Evolutionary conservation across 257 asterid species (phyloP).

Genomic region (Petunia secreta): DNA sequence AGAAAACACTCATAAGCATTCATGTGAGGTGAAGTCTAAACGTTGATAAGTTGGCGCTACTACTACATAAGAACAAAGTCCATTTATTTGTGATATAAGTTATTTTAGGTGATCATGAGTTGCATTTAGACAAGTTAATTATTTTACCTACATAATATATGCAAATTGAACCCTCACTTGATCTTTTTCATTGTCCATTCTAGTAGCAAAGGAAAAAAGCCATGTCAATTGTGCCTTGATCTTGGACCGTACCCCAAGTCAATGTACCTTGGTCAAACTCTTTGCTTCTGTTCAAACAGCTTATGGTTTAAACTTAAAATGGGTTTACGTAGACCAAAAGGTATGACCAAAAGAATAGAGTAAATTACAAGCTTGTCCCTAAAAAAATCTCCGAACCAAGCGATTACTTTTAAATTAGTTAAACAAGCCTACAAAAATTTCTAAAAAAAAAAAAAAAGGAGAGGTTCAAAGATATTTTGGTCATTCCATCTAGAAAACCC

Average conservation of each 20-base stretch:
- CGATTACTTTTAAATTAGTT: background rate
- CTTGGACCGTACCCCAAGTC: too few species aligned
- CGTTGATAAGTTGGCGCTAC: background rate
- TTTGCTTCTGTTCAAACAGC: background rate
- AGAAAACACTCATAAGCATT: background rate
- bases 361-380: slow-evolving; percentile 19
- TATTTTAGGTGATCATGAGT: slow-evolving; percentile 9
- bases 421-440: background rate
- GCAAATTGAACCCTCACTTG: too few species aligned
- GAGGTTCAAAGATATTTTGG: slow-evolving; percentile 21
- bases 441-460: background rate
- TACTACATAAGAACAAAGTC: background rate
- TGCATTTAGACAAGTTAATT: background rate
- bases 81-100: slow-evolving; percentile 9
- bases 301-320: background rate
- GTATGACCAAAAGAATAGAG: background rate
- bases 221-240: too few species aligned
- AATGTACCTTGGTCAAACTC: background rate
- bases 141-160: too few species aligned
- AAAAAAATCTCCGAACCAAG: background rate
- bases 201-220: too few species aligned
- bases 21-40: background rate
- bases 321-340: slow-evolving; percentile 7
- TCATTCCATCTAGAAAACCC: background rate
- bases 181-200: too few species aligned